Evolutionary conservation across 2,329 filamentous ascomycete genomes (phyloP), one percentile per base, ranked within the genome.

Genomic region (Lithohypha guttulata): DNA sequence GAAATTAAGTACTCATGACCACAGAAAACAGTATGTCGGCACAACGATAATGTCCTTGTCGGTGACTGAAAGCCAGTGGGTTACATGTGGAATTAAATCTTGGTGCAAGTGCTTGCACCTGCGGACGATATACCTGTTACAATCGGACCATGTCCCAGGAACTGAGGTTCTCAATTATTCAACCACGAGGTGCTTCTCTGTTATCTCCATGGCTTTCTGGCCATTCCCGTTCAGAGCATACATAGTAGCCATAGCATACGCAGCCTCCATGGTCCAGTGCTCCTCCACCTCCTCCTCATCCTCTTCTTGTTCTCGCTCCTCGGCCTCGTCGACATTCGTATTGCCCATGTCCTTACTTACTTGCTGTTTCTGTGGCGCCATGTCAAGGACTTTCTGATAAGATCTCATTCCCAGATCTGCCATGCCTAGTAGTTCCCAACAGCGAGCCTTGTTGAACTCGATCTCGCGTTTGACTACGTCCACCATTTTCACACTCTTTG

Each of bases 361-460:
- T n/a, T n/a, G n/a, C 15, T 14, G 42, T 42, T n/a, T 59, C 52
- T 31, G 49, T 59, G 25, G 67, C 20, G 60, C 55, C 29, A 81
- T 58, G 11, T 19, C 27, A 15, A 39, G 25, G 23, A 72, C 73
- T 23, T 61, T 65, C 47, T 77, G 65, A 56, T 95, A 96, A 39
- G 75, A 81, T 15, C 77, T 69, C 3, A 83, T 63, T 0, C 86
- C 85, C 19, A 93, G 62, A 54, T 84, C 77, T 14, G 72, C 68
- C 42, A 93, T 63, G 0, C 84, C 83, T 8, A 93, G 65, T 42
- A 79, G 69, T 57, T 91, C 82, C 65, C 82, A 91, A 18, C 77
- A 73, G 15, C 84, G 68, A 2, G 73, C 85, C 33, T 86, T 68
- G 53, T 93, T 93, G 62, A 81, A 93, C 53, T 84, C 79, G 6